A percentile compares a stretch with the other conserved stretches of the same genome.
These are phyloP conservation scores for Ballota nigra DNA, from an alignment of 257 asterid species.

Conservation along the genomic window DNA sequence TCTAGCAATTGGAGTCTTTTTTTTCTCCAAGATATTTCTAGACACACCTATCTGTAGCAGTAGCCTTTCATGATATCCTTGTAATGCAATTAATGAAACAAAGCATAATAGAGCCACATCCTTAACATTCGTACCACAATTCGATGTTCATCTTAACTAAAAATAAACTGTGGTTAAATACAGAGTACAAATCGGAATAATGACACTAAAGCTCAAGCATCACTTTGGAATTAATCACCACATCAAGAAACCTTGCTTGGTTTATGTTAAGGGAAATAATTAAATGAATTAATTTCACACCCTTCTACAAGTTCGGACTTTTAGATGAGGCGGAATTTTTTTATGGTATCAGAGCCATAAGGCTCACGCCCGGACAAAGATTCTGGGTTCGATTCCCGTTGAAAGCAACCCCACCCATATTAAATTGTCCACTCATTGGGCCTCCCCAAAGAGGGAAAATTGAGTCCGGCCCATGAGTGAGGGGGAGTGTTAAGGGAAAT, in stretches of 20 bases:
- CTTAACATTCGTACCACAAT: neutral
- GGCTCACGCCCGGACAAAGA: no score
- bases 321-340: no score
- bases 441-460: no score
- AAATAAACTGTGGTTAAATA: neutral
- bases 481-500: no score
- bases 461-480: no score
- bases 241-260: neutral
- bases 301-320: no score
- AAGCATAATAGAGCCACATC: conserved; percentile 7
- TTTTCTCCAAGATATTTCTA: conserved; percentile 6
- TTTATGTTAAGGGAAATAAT: no score
- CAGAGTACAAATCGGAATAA: neutral
- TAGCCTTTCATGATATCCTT: neutral
- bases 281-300: no score
- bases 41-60: neutral
- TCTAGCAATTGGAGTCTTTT: conserved; percentile 1
- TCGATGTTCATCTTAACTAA: neutral
- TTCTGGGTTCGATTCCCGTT: no score
- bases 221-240: neutral
- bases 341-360: no score
- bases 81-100: neutral
- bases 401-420: no score
- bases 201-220: neutral
- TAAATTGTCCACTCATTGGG: no score